phyloP scores from a whole-genome alignment of 1,284 basidiomycete species.

The Pseudozyma sp. region DNA sequence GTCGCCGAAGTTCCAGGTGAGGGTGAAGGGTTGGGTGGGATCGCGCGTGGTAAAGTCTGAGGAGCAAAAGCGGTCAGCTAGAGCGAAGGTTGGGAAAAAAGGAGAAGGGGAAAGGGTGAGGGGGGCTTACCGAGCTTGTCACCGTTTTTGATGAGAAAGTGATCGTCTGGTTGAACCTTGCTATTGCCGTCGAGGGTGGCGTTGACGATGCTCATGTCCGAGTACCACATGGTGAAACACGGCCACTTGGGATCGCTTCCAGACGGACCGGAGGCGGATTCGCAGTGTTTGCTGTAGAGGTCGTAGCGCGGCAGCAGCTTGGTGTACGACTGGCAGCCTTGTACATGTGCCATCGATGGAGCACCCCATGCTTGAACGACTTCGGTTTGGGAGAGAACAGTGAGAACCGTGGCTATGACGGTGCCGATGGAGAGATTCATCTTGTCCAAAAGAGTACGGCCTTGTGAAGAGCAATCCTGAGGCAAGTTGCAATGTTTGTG shows the following conservation, averaged over 20 bases:
- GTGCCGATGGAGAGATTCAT: too few species aligned
- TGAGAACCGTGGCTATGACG: too few species aligned
- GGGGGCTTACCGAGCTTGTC: conserved; percentile 12
- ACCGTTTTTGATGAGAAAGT: conserved; percentile 24
- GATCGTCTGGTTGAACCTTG: not conserved
- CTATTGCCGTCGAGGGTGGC: not conserved
- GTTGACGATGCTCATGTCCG: not conserved
- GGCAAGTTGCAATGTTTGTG: too few species aligned
- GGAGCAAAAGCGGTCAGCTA: too few species aligned
- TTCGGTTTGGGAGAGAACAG: not conserved
- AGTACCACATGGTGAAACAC: conserved; percentile 20
- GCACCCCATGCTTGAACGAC: not conserved
- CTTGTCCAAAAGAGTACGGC: too few species aligned
- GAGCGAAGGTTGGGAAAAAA: too few species aligned
- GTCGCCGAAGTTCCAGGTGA: not conserved
- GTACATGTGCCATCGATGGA: too few species aligned
- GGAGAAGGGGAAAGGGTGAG: too few species aligned
- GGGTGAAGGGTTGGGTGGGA: conserved; percentile 4
- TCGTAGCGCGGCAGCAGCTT: conserved; percentile 18
- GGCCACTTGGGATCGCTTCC: conserved; percentile 17
- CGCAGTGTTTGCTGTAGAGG: conserved; percentile 18
- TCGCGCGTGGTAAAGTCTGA: conserved; percentile 25
- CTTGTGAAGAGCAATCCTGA: too few species aligned
- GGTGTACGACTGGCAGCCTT: not conserved
- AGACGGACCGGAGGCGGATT: not conserved